Base-by-base conservation (phyloP, 805 yeast species). In the Candida vaughaniae region DNA sequence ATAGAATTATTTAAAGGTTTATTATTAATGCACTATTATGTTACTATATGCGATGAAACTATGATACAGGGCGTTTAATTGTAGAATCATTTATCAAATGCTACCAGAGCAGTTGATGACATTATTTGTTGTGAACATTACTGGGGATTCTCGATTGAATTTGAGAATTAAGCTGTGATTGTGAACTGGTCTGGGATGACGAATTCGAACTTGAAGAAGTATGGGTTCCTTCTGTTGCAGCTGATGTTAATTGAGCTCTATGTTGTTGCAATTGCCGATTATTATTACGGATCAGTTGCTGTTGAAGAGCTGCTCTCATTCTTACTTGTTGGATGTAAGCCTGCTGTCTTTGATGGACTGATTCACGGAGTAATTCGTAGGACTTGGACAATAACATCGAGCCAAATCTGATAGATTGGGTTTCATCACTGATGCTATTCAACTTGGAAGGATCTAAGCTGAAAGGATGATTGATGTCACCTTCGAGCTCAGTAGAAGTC, bases 401-500 rank as follows among this genome's bases (percentile, higher is more conserved):
- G 6, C 96, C 96, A 62, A 90, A 90, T 42, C 97, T 70, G 20
- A 91, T 85, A 1, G 85, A 81, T 60, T 90, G 97, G 1, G 96
- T 89, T 35, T 82, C 91, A 36, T 82, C 82, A 10, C 88, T 77
- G 28, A 90, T 87, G 45, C 84, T 83, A 54, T 90, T 90, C 50
- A 90, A 70, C 38, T 76, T 73, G 0, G 95, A 80, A 0, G 97
- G 96, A 58, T 88, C 96, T 41, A 76, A 73, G 41, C 80, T 71
- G 38, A 86, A 69, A 23, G 83, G 84, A 28, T 66, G 70, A 31
- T 52, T 44, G 10, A 56, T 40, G 5, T 68, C 69, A 33, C 43
- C 48, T 29, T 66, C 64, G 41, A 50, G 51, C 36, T 65, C 75
- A 5, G 69, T 51, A 60, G 65, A 40, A 60, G 64, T 41, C 41